phyloP scores from a whole-genome alignment of 768 basidiomycete genomes.

The Russula ochroleuca region DNA sequence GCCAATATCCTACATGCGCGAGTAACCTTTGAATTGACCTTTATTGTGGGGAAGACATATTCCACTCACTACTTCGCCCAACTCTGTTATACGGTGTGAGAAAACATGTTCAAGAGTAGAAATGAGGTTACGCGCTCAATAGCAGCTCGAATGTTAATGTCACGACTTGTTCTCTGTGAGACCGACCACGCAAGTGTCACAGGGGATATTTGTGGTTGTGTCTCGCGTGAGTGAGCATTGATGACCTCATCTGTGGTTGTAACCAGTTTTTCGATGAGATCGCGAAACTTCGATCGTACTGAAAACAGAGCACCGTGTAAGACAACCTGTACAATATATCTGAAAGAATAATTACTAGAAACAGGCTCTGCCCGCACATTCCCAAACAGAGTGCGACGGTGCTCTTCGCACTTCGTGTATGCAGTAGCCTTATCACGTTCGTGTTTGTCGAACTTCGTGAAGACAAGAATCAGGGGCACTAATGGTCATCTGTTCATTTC shows the following conservation, averaged over 20 bases:
- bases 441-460: slow-evolving; percentile 6
- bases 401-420: neutral
- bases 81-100: slow-evolving; percentile 5
- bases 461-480: slow-evolving; percentile 12
- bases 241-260: neutral
- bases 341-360: slow-evolving; percentile 6
- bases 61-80: slow-evolving; percentile 13
- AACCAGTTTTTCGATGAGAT: neutral
- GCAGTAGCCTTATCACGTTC: neutral
- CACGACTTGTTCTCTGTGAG: slow-evolving; percentile 11
- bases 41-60: neutral
- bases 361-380: neutral
- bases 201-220: neutral
- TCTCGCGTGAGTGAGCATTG: neutral
- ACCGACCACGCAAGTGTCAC: slow-evolving; percentile 10
- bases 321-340: neutral
- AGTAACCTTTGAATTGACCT: neutral
- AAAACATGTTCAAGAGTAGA: neutral
- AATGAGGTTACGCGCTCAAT: slow-evolving; percentile 4
- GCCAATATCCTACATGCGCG: slow-evolving; percentile 11
- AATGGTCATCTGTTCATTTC: neutral
- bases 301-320: neutral
- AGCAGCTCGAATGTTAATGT: neutral
- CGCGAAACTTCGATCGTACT: neutral
- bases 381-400: neutral